Evolutionary conservation across 768 basidiomycete genomes (phyloP).

Genomic region (Chalciporus pseudorubinellus): DNA sequence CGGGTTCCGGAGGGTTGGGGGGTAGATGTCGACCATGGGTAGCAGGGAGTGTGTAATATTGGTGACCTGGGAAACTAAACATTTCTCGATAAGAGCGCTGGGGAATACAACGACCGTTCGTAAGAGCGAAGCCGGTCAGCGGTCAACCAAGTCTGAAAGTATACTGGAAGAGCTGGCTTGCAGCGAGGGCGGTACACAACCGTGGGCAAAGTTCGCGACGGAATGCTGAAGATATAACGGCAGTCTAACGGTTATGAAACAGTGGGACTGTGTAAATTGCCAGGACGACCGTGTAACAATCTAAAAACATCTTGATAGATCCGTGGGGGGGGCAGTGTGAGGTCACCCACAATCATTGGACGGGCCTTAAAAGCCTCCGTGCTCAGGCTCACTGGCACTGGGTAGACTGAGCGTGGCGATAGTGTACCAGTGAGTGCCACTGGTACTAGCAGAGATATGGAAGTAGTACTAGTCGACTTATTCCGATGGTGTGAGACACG

Average conservation of each 20-base stretch:
- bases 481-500: too few relatives aligned
- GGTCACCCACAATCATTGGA: neutral
- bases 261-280: slow-evolving; percentile 24
- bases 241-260: neutral
- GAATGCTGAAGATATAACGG: slow-evolving; percentile 8
- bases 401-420: too few relatives aligned
- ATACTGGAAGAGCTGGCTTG: slow-evolving; percentile 3
- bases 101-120: neutral
- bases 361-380: too few relatives aligned
- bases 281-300: slow-evolving; percentile 29
- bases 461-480: too few relatives aligned
- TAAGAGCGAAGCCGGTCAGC: neutral
- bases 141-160: neutral
- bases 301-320: neutral
- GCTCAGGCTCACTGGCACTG: too few relatives aligned
- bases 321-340: slow-evolving; percentile 6
- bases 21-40: slow-evolving; percentile 26
- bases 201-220: neutral
- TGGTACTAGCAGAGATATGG: too few relatives aligned
- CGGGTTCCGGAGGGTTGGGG: slow-evolving; percentile 44
- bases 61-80: slow-evolving; percentile 43
- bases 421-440: too few relatives aligned
- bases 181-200: neutral
- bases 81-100: slow-evolving; percentile 23
- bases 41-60: slow-evolving; percentile 36